A percentile compares a stretch with the other conserved stretches of the same genome.
Conservation (phyloP, 1,139 yeast genomes). For the Komagataea norvegica region DNA sequence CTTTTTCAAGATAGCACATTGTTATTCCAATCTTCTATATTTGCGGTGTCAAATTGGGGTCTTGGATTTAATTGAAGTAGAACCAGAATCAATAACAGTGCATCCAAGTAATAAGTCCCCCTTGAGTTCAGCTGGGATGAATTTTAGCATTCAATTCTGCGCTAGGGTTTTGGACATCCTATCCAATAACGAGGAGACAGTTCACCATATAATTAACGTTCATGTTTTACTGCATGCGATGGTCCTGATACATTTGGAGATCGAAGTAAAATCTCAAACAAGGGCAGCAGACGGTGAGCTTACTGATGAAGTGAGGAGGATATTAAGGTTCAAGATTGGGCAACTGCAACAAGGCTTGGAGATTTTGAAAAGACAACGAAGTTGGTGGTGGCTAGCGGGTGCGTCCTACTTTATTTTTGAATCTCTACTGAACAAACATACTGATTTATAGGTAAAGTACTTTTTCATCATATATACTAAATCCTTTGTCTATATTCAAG, state of each 20-base stretch:
- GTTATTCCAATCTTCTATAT: conserved; percentile 9
- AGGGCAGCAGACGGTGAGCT: conserved; percentile 2
- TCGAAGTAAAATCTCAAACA: conserved; percentile 8
- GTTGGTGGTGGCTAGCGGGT: conserved; percentile 14
- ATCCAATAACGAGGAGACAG: background rate
- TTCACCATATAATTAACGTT: conserved; percentile 11
- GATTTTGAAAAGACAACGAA: conserved; percentile 2
- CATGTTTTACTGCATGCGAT: conserved; percentile 11
- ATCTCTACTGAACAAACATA: conserved; percentile 1
- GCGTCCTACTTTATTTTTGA: conserved; percentile 9
- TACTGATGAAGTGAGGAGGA: background rate
- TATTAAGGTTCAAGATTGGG: conserved; percentile 1
- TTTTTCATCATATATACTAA: too few relatives aligned
- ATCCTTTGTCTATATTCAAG: too few relatives aligned
- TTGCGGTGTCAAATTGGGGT: conserved; percentile 14
- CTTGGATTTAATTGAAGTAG: conserved; percentile 10
- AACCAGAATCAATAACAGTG: background rate
- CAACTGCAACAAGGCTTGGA: conserved; percentile 6
- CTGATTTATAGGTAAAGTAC: background rate
- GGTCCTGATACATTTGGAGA: conserved; percentile 11
- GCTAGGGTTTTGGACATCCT: conserved; percentile 1
- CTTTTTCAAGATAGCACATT: conserved; percentile 5
- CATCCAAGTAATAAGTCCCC: conserved; percentile 6
- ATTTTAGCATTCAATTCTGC: conserved; percentile 7
- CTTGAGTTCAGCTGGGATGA: conserved; percentile 11